Percentiles rank a stretch among this genome's conserved stretches.
These are phyloP conservation scores for Thalassiosira delicatula DNA, from an alignment of 352 stramenopile species.

Conservation along the genomic window DNA sequence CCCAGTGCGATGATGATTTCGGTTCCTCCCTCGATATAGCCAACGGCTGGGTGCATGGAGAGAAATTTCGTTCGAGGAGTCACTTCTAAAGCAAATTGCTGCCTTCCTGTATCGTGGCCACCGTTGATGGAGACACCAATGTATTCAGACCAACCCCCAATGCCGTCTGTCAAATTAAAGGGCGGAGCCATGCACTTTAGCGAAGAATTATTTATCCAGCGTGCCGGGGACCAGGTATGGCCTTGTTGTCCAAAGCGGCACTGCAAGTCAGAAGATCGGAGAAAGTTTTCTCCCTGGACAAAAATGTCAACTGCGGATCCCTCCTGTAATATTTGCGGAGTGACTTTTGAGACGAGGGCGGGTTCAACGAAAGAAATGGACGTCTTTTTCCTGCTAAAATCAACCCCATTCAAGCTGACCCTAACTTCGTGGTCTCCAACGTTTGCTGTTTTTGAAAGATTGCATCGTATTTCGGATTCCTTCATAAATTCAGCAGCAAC, in stretches of 20 bases:
- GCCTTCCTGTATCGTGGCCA: conserved; percentile 38
- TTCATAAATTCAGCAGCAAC: conserved; percentile 51
- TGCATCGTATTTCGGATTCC: conserved; percentile 55
- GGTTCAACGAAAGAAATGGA: conserved; percentile 82
- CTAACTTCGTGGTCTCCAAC: conserved; percentile 41
- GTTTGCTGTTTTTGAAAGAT: conserved; percentile 33
- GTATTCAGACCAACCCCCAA: conserved; percentile 42
- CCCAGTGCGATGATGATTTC: conserved; percentile 54
- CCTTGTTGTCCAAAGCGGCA: conserved; percentile 87
- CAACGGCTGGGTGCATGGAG: conserved; percentile 56
- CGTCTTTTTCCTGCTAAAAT: conserved; percentile 86
- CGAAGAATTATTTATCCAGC: conserved; percentile 42
- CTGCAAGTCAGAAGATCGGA: conserved; percentile 82
- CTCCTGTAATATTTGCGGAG: conserved; percentile 57
- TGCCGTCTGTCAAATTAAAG: conserved; percentile 63
- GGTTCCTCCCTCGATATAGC: conserved; percentile 61
- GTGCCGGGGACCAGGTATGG: conserved; percentile 50
- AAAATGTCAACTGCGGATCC: conserved; percentile 84
- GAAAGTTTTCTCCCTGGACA: conserved; percentile 87
- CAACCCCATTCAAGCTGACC: conserved; percentile 68
- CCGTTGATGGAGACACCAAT: conserved; percentile 62
- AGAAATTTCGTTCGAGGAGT: conserved; percentile 53
- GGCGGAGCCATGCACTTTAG: conserved; percentile 53
- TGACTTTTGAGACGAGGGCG: conserved; percentile 74
- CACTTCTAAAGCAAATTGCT: conserved; percentile 49